A percentile compares a stretch with the other conserved stretches of the same genome.
phyloP scores from a whole-genome alignment of 2,329 filamentous ascomycete genomes.

The Phyllachora maydis region DNA sequence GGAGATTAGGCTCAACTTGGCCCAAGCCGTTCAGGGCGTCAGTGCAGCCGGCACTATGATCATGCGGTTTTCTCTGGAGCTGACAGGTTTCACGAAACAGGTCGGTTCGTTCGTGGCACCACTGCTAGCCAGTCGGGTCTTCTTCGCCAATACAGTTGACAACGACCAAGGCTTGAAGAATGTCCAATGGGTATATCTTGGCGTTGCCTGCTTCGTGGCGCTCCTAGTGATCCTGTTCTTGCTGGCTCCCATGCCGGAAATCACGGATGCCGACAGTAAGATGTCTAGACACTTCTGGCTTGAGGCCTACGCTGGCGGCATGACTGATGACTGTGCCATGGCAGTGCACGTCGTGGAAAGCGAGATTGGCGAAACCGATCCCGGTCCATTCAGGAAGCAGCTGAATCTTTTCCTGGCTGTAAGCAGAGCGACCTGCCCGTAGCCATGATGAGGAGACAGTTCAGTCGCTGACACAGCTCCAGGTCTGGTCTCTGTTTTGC shows the following conservation, averaged over 20 bases:
- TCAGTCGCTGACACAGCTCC: no score
- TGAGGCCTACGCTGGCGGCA: no score
- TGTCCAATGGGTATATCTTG: constrained; percentile 45
- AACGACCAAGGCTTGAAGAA: constrained; percentile 27
- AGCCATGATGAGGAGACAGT: no score
- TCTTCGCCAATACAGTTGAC: constrained; percentile 33
- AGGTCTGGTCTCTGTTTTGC: constrained; percentile 40
- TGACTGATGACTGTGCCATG: no score
- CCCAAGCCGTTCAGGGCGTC: constrained; percentile 36
- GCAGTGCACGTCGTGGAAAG: constrained; percentile 30
- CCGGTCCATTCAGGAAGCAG: constrained; percentile 32
- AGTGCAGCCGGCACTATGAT: no score
- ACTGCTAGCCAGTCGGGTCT: constrained; percentile 36
- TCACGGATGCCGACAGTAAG: constrained; percentile 43
- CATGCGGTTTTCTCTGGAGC: no score
- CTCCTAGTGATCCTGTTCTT: constrained; percentile 35
- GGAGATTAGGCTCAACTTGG: constrained; percentile 35
- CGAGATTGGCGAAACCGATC: constrained; percentile 17
- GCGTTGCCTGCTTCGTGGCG: constrained; percentile 37
- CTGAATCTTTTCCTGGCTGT: constrained; percentile 39
- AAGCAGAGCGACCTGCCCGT: no score
- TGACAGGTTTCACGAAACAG: no score
- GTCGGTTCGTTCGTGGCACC: constrained; percentile 36
- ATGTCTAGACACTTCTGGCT: no score
- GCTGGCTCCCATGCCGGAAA: constrained; percentile 25